Conservation (phyloP, 106 monocot species). For the Apostasia shenzhenica region DNA sequence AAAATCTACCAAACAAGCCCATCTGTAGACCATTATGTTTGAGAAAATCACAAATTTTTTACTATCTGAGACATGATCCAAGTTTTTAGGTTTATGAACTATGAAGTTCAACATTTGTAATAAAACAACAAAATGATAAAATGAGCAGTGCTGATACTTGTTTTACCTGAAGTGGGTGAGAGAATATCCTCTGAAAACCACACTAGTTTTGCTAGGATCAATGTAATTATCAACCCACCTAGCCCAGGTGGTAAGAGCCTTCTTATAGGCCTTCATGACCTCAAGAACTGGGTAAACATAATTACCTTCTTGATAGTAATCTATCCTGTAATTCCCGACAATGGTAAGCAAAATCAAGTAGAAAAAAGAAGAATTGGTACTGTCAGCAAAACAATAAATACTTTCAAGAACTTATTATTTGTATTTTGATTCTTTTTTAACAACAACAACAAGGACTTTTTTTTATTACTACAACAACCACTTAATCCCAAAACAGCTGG, state of each 20-base stretch:
- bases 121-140: background rate
- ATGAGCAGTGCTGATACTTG: background rate
- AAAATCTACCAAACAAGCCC: too few relatives aligned
- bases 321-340: slow-evolving; percentile 32
- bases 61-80: too few relatives aligned
- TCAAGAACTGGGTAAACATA: slow-evolving; percentile 63
- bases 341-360: background rate
- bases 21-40: too few relatives aligned
- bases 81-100: too few relatives aligned
- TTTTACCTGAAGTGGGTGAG: slow-evolving; percentile 83
- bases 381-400: background rate
- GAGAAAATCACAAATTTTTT: too few relatives aligned
- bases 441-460: too few relatives aligned
- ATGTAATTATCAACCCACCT: slow-evolving; percentile 82
- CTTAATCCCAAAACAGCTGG: too few relatives aligned
- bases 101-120: too few relatives aligned
- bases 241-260: slow-evolving; percentile 79
- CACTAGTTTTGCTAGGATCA: slow-evolving; percentile 62
- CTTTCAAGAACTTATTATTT: background rate
- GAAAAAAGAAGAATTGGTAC: background rate
- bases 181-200: slow-evolving; percentile 86
- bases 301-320: slow-evolving; percentile 93
- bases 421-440: too few relatives aligned
- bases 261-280: slow-evolving; percentile 72
- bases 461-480: too few relatives aligned